Evolutionary conservation across 331 rosid genomes (phyloP).

Genomic region (Dryas integrifolia): DNA sequence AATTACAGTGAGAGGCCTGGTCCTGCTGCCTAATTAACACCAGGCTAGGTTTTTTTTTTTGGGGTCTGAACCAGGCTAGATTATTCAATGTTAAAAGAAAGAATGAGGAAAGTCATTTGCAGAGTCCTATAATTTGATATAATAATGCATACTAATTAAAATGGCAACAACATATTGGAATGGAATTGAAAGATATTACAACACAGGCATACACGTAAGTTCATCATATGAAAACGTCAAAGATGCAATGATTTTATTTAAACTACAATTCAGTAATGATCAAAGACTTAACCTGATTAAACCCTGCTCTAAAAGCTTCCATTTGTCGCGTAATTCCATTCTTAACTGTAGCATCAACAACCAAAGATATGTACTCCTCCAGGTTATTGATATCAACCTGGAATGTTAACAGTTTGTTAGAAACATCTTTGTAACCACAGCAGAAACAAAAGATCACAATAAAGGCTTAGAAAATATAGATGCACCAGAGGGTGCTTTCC

Average conservation of each 20-base stretch:
- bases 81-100: background rate
- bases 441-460: background rate
- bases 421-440: constrained; percentile 9
- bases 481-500: constrained; percentile 9
- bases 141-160: background rate
- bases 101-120: background rate
- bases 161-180: background rate
- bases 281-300: constrained; percentile 69
- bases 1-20: background rate
- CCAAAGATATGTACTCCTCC: constrained; percentile 80
- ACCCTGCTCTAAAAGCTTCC: constrained; percentile 92
- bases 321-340: constrained; percentile 76
- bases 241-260: background rate
- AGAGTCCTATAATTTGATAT: background rate
- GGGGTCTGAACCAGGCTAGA: background rate
- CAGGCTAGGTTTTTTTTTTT: background rate
- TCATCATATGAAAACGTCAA: background rate
- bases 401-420: constrained; percentile 21
- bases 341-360: constrained; percentile 85
- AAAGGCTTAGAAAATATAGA: background rate
- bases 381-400: constrained; percentile 89
- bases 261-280: background rate
- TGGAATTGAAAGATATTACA: background rate
- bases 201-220: background rate
- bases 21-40: background rate